Base-by-base conservation (phyloP, 345 rosid genomes). In the Boechera retrofracta region DNA sequence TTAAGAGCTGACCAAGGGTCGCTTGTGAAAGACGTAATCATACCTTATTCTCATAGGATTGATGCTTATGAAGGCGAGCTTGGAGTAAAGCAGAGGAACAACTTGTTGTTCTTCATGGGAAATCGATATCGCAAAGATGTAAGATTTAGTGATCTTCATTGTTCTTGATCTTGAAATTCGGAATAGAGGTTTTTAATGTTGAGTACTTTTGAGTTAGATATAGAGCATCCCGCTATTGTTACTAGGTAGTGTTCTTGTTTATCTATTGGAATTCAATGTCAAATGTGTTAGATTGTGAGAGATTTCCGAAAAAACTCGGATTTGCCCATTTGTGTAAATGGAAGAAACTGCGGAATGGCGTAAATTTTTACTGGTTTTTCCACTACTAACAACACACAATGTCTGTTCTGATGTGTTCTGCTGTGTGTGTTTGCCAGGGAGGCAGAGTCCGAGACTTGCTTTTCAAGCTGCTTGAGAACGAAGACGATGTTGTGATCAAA, bases 51-150 rank as follows among this genome's bases (percentile, higher is more conserved):
- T 15, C 92, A 86, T 79, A 78, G 97, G 83, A 87, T 91, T 69
- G 89, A 83, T 60, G 66, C 84, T 36, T 91, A 85, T 75, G 80
- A 49, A 1, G 98, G 97, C 1, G 94, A 87, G 39, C 65, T 87
- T 11, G 90, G 94, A 6, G 84, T 90, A 1, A 63, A 82, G 63
- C 75, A 82, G 16, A 81, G 98, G 61, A 82, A 81, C 18, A 91
- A 84, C 0, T 82, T 91, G 74, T 81, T 94, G 79, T 91, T 94
- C 82, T 91, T 94, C 84, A 94, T 87, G 92, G 93, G 96, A 15
- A 91, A 91, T 71, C 90, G 90, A 1, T 91, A 82, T 73, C 84
- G 96, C 36, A 94, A 91, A 80, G 96, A 91, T 79, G 97, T 94
- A 80, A 78, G 70, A 16, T 24, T 51, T 60, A 21, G 5, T 35